A percentile compares a stretch with the other conserved stretches of the same genome.
Evolutionary conservation across 805 yeast species (phyloP).

Genomic region (Suhomyces sp.): DNA sequence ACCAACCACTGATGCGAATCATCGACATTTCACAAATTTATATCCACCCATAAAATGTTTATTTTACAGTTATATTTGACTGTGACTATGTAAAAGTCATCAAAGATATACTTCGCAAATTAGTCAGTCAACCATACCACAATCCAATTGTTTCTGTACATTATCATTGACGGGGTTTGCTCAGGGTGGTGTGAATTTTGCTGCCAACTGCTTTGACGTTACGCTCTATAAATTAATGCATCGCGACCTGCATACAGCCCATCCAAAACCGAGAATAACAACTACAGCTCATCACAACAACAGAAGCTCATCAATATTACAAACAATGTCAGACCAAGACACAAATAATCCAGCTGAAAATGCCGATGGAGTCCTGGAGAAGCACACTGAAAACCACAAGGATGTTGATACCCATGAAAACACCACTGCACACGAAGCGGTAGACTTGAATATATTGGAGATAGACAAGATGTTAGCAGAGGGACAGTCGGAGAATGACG

Average conservation of each 20-base stretch:
- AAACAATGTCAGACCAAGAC: neutral
- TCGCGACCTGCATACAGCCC: neutral
- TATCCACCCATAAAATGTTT: too few relatives aligned
- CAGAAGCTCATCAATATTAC: neutral
- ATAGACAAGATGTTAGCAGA: conserved; percentile 20
- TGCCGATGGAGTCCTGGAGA: neutral
- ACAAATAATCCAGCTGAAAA: neutral
- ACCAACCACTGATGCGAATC: too few relatives aligned
- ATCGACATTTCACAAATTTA: too few relatives aligned
- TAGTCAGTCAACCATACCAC: too few relatives aligned
- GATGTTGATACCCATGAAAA: neutral
- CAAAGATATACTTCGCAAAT: too few relatives aligned
- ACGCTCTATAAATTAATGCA: too few relatives aligned
- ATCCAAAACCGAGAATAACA: neutral
- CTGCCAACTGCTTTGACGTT: too few relatives aligned
- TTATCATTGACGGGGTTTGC: too few relatives aligned
- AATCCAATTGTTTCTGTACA: too few relatives aligned
- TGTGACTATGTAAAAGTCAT: too few relatives aligned
- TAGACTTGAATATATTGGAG: conserved; percentile 10
- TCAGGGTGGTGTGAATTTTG: too few relatives aligned
- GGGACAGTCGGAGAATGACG: neutral
- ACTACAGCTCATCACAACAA: neutral
- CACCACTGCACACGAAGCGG: neutral
- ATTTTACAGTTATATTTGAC: too few relatives aligned
- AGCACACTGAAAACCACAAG: neutral